A percentile compares a stretch with the other conserved stretches of the same genome.
Conservation (phyloP, 257 asterid genomes). For the Solanum rostratum region DNA sequence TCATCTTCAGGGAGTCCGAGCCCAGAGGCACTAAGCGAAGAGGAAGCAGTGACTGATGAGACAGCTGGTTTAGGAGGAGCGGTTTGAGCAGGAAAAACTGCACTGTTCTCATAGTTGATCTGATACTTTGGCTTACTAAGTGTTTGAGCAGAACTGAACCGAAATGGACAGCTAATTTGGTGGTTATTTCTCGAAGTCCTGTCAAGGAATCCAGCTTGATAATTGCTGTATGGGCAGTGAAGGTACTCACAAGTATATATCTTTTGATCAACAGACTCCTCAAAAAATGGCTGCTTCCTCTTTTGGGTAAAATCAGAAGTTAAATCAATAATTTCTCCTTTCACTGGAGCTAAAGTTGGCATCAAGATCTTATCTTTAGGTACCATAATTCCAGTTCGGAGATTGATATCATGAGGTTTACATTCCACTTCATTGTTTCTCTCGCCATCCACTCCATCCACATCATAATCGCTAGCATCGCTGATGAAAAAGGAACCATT, state of each 20-base stretch:
- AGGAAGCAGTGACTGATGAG: slow-evolving; percentile 2
- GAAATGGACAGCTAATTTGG: slow-evolving; percentile 36
- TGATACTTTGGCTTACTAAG: slow-evolving; percentile 8
- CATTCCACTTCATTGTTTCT: slow-evolving; percentile 13
- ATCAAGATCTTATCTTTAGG: background rate
- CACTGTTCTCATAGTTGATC: slow-evolving; percentile 12
- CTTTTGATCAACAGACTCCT: slow-evolving; percentile 17
- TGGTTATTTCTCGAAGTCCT: slow-evolving; percentile 46
- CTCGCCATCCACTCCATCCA: slow-evolving; percentile 34
- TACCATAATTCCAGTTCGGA: slow-evolving; percentile 11
- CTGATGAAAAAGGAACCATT: slow-evolving; percentile 17
- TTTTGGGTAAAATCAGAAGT: slow-evolving; percentile 26
- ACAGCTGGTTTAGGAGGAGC: background rate
- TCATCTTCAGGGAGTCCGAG: slow-evolving; percentile 63
- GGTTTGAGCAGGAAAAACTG: slow-evolving; percentile 4
- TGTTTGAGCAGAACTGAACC: slow-evolving; percentile 12
- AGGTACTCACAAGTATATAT: slow-evolving; percentile 38
- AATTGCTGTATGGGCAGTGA: slow-evolving; percentile 42
- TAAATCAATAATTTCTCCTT: slow-evolving; percentile 35
- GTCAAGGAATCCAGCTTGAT: slow-evolving; percentile 34
- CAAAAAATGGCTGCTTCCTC: slow-evolving; percentile 23
- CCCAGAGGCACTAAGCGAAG: slow-evolving; percentile 24
- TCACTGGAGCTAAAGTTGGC: slow-evolving; percentile 24
- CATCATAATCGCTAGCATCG: slow-evolving; percentile 35
- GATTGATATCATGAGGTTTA: slow-evolving; percentile 23